These are phyloP conservation scores for Verticillium nubilum DNA, from an alignment of 2,329 filamentous ascomycete species.

Conservation along the genomic window DNA sequence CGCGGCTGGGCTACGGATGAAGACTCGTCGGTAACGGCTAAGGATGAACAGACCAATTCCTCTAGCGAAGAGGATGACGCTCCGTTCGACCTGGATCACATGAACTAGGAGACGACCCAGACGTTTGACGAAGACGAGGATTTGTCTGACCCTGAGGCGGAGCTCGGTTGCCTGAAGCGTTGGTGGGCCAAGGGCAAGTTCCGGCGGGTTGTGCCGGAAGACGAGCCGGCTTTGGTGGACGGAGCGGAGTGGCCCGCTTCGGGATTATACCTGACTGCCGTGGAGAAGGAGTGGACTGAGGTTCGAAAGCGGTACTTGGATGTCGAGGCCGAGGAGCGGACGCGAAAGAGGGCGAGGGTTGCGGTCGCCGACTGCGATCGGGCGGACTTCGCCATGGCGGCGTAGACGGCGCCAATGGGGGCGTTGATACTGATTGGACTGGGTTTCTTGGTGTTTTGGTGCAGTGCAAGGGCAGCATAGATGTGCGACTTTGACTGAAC, in stretches of 20 bases:
- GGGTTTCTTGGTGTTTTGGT: not conserved
- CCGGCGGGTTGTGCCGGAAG: not conserved
- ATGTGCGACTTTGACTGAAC: not conserved
- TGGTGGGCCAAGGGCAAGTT: not conserved
- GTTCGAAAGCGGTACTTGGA: not conserved
- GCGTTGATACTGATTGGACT: not conserved
- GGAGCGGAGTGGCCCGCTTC: not conserved
- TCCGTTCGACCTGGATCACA: not conserved
- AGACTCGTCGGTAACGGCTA: not conserved
- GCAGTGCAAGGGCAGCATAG: not conserved
- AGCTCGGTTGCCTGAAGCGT: not conserved
- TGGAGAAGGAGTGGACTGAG: not conserved
- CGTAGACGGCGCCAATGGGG: not conserved
- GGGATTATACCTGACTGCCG: not conserved
- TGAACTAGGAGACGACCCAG: not conserved
- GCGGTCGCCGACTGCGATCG: not conserved
- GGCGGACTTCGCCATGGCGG: not conserved
- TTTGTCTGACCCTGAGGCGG: not conserved
- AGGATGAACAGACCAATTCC: not conserved
- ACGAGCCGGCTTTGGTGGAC: not conserved
- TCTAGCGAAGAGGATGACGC: not conserved
- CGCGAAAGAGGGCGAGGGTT: not conserved
- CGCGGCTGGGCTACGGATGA: conserved; percentile 38
- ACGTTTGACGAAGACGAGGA: not conserved
- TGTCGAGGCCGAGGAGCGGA: not conserved